Evolutionary conservation across 345 rosid genomes (phyloP), one percentile per base, ranked within the genome.

Genomic region (Arabidopsis arenosa): DNA sequence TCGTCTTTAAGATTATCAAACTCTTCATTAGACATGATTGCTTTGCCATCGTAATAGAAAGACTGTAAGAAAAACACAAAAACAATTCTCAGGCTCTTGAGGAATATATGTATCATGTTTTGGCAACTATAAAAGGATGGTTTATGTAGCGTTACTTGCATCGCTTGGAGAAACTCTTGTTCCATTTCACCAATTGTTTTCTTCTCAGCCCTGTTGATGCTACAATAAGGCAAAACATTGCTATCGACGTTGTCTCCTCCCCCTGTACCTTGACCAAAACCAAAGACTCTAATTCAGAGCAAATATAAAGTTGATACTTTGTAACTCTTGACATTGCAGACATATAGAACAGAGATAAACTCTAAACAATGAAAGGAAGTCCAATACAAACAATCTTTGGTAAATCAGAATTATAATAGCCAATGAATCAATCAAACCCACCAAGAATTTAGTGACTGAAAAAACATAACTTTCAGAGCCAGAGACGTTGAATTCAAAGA

Each of bases 1-100:
- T 95, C 99, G 75, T 95, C 99, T 90, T 95, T 92, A 62, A 95
- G 93, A 75, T 90, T 92, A 80, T 95, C 97, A 55, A 94, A 94
- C 87, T 94, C 97, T 83, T 92, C 98, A 23, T 92, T 94, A 4
- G 97, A 94, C 97, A 95, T 92, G 67, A 84, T 61, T 14, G 97
- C 97, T 80, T 92, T 95, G 52, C 99, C 97, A 72, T 95, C 97
- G 8, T 95, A 95, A 70, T 95, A 95, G 74, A 95, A 92, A 12
- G 97, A 52, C 99, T 95, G 86, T 55, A 79, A 37, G 0, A 9
- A 48, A 49, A 6, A 14, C 5, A 51, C 3, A 53, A 63, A 23
- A 52, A 59, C 45, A 69, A 53, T 59, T 18, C 18, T 73, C 32
- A 73, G 26, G 53, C 58, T 49, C 32, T 43, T 13, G 28, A 43